These are phyloP conservation scores for Microthyrium microscopicum DNA, from an alignment of 2,329 filamentous ascomycete genomes.

Conservation along the genomic window DNA sequence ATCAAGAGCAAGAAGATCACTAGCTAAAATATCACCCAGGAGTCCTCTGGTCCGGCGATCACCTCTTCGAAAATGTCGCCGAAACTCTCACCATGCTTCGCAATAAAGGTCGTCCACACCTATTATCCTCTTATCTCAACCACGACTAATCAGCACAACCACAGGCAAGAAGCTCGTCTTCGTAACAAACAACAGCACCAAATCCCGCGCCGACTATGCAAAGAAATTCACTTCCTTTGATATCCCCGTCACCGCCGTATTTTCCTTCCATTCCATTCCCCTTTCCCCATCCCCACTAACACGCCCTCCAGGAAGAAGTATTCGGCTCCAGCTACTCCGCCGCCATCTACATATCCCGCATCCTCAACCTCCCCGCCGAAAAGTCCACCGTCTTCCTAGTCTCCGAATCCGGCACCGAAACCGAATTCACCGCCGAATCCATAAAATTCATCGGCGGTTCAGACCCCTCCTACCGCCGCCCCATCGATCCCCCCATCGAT, in stretches of 20 bases:
- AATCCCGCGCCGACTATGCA: conserved; percentile 80
- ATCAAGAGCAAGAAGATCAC: conserved; percentile 3
- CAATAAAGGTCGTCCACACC: conserved; percentile 45
- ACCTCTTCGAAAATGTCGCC: conserved; percentile 68
- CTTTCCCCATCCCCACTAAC: not conserved
- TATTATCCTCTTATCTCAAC: conserved; percentile 5
- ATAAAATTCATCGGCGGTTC: conserved; percentile 75
- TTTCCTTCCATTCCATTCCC: conserved; percentile 10
- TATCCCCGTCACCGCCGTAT: conserved; percentile 54
- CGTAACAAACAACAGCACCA: conserved; percentile 98
- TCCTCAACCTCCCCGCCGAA: conserved; percentile 59
- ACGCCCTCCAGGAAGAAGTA: conserved; percentile 60
- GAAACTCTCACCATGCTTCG: conserved; percentile 75
- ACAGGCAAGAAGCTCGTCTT: conserved; percentile 90
- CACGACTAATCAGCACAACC: conserved; percentile 3
- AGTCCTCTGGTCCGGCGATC: conserved; percentile 91
- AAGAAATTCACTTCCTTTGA: conserved; percentile 74
- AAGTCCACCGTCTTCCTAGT: conserved; percentile 92
- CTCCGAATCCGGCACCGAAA: conserved; percentile 80
- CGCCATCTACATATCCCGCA: conserved; percentile 87
- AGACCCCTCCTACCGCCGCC: conserved; percentile 58
- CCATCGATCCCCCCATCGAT: conserved; percentile 66
- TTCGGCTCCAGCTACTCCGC: conserved; percentile 93
- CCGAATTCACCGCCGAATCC: conserved; percentile 66
- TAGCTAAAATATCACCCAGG: conserved; percentile 38